Conservation (phyloP, 2,329 filamentous ascomycete genomes). For the Mariannaea elegans region DNA sequence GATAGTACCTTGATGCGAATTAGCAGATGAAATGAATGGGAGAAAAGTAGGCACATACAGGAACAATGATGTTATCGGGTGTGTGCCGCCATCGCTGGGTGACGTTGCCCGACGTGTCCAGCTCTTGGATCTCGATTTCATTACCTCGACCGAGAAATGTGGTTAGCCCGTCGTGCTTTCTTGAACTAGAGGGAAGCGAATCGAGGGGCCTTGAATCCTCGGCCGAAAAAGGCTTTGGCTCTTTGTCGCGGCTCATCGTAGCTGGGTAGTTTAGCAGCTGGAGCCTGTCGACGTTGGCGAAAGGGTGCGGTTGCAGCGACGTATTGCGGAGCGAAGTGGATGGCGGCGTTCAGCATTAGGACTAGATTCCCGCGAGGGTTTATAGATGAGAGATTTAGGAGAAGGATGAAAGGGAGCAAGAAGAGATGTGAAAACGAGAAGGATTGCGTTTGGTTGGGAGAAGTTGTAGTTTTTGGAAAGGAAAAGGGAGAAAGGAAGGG, state of each 20-base stretch:
- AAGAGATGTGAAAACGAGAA: not conserved
- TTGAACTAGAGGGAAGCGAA: conserved; percentile 4
- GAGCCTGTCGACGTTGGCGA: not conserved
- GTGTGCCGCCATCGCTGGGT: conserved; percentile 47
- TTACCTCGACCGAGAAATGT: conserved; percentile 35
- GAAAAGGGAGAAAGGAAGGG: not conserved
- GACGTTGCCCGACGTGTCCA: conserved; percentile 50
- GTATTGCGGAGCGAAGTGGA: conserved; percentile 4
- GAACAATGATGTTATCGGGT: conserved; percentile 35
- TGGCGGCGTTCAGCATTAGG: not conserved
- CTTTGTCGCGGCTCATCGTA: not conserved
- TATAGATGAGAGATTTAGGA: not conserved
- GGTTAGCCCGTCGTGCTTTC: conserved; percentile 32
- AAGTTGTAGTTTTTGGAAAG: not conserved
- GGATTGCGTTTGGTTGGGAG: not conserved
- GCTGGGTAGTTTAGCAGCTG: not conserved
- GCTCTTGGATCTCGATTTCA: conserved; percentile 46
- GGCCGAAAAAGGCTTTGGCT: not conserved
- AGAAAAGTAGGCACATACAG: conserved; percentile 31
- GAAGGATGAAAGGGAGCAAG: not conserved
- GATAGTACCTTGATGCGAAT: conserved; percentile 33
- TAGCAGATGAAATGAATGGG: not conserved
- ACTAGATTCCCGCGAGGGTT: not conserved
- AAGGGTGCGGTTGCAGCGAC: conserved; percentile 7
- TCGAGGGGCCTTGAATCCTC: not conserved